These are phyloP conservation scores for Saccharum hybrid DNA, from an alignment of 202 grass and related monocot species.

Conservation along the genomic window DNA sequence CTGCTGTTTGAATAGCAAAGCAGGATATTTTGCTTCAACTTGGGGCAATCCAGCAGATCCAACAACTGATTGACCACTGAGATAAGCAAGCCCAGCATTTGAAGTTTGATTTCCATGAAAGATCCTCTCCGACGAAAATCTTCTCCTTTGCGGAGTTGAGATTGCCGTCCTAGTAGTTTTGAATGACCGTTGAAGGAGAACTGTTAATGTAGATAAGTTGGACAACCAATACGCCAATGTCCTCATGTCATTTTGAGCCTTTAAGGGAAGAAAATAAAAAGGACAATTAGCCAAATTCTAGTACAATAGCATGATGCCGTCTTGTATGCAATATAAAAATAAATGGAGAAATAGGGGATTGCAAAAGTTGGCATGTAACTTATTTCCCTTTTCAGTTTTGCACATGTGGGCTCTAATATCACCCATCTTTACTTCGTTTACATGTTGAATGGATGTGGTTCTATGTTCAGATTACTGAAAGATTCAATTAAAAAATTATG, in stretches of 20 bases:
- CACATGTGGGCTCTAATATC: constrained; percentile 24
- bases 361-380: constrained; percentile 19
- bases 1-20: constrained; percentile 91
- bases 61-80: constrained; percentile 56
- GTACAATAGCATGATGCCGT: constrained; percentile 25
- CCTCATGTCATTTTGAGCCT: constrained; percentile 73
- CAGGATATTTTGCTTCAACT: constrained; percentile 83
- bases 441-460: constrained; percentile 10
- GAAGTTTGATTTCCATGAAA: constrained; percentile 64
- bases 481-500: constrained; percentile 16
- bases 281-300: constrained; percentile 33
- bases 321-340: constrained; percentile 42
- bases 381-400: constrained; percentile 34
- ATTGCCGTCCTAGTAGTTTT: constrained; percentile 69
- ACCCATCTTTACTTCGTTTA: constrained; percentile 21
- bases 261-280: constrained; percentile 47
- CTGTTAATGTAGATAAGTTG: constrained; percentile 77
- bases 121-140: constrained; percentile 72
- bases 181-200: constrained; percentile 82
- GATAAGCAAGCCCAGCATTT: constrained; percentile 66
- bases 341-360: constrained; percentile 2
- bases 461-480: constrained; percentile 7
- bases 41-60: constrained; percentile 62
- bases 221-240: constrained; percentile 82
- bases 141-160: constrained; percentile 70